A percentile compares a stretch with the other conserved stretches of the same genome.
These are phyloP conservation scores for Dalechampia spathulata DNA, from an alignment of 441 rosid genomes.

Conservation along the genomic window DNA sequence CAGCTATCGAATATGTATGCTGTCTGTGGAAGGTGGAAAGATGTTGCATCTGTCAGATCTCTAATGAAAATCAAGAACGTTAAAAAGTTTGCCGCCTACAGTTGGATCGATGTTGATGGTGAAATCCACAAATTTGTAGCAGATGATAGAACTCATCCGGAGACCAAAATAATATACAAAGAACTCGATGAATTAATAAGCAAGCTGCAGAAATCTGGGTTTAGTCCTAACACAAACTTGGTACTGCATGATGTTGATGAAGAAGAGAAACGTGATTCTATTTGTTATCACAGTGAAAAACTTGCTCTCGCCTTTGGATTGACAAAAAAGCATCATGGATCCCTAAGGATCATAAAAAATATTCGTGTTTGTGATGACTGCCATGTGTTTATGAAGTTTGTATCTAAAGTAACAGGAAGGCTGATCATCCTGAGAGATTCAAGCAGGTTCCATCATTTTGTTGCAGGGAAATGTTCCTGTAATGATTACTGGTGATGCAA, in stretches of 20 bases:
- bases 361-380: slow-evolving; percentile 61
- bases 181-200: slow-evolving; percentile 34
- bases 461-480: slow-evolving; percentile 55
- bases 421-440: slow-evolving; percentile 47
- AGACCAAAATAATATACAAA: slow-evolving; percentile 32
- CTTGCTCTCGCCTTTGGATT: slow-evolving; percentile 57
- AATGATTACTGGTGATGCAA: slow-evolving; percentile 44
- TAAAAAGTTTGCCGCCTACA: slow-evolving; percentile 68
- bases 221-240: slow-evolving; percentile 32
- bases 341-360: slow-evolving; percentile 57
- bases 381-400: slow-evolving; percentile 53
- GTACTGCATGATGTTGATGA: slow-evolving; percentile 51
- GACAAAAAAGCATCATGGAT: slow-evolving; percentile 35
- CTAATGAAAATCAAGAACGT: slow-evolving; percentile 65
- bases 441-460: slow-evolving; percentile 59
- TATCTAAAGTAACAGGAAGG: slow-evolving; percentile 32
- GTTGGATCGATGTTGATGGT: slow-evolving; percentile 74
- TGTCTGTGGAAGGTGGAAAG: slow-evolving; percentile 62
- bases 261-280: slow-evolving; percentile 47
- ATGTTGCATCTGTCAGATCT: slow-evolving; percentile 53
- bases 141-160: slow-evolving; percentile 50
- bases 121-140: slow-evolving; percentile 65
- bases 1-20: slow-evolving; percentile 73
- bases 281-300: slow-evolving; percentile 59
- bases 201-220: slow-evolving; percentile 39